Evolutionary conservation across 2,329 filamentous ascomycete genomes (phyloP), one percentile per base, ranked within the genome.

Genomic region (Microcyclospora pomicola): DNA sequence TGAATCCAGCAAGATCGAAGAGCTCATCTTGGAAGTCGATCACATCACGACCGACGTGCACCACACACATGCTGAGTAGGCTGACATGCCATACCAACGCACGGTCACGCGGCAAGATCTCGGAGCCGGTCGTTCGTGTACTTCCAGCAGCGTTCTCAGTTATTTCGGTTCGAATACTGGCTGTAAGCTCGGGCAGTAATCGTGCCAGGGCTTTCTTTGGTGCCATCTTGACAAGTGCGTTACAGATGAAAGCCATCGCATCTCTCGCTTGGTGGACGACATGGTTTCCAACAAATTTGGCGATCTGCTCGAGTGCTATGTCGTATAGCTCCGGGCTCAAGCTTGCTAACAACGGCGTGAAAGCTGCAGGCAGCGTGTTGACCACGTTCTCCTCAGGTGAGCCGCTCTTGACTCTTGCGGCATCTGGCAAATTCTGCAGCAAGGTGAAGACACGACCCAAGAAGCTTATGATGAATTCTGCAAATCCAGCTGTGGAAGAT

Each of bases 181-280:
- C 73, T 36, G 93, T 81, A 37, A 96, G 69, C 66, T 94, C 85
- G 1, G 91, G 91, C 27, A 98, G 72, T 39, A 98, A 82, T 11
- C 85, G 76, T 56, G 87, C 91, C 36, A 98, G 68, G 0, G 91
- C 86, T 64, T 95, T 95, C 56, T 88, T 79, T 0, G 92, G 87
- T 50, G 92, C 84, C 49, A 93, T 85, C 62, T 96, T 96, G 69
- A 91, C 94, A 15, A 98, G 70, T 0, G 85, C 83, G 59, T 95
- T 96, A 62, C 88, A 83, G 38, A 96, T 96, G 71, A 94, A 98
- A 1, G 92, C 91, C 82, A 98, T 95, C 6, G 91, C 88, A 67
- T 98, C 91, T 47, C 88, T 72, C 37, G 91, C 88, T 61, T 96
- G 91, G 52, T 98, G 87, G 13, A 98, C 88, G 35, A 98, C 91